phyloP scores from a whole-genome alignment of 331 rosid genomes.

The Quercus phellos region DNA sequence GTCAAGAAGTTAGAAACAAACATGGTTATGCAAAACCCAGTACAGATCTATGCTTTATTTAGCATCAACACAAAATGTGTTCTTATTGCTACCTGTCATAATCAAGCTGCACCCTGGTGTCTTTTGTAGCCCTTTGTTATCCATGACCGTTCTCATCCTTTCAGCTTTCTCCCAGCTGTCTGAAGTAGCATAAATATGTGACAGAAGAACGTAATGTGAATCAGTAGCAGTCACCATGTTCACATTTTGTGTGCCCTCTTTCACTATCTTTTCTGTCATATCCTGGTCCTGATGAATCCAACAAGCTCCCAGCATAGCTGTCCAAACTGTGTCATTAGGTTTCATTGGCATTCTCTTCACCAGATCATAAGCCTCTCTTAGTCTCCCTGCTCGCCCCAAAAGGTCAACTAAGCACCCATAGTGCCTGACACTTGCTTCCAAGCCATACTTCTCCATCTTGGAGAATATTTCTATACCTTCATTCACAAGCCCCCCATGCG shows the following conservation, averaged over 20 bases:
- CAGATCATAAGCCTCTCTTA: conserved; percentile 49
- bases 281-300: conserved; percentile 48
- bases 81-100: conserved; percentile 10
- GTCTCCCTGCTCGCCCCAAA: conserved; percentile 60
- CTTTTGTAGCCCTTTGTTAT: conserved; percentile 37
- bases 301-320: conserved; percentile 71
- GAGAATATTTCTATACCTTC: conserved; percentile 45
- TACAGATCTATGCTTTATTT: background rate
- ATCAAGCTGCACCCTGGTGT: conserved; percentile 44
- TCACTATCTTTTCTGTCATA: conserved; percentile 45
- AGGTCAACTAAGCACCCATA: conserved; percentile 76
- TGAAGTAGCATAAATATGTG: conserved; percentile 64
- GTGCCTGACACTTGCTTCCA: conserved; percentile 38
- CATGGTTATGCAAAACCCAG: background rate
- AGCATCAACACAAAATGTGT: background rate
- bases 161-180: conserved; percentile 67
- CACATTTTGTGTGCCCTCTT: conserved; percentile 19
- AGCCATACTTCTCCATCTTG: conserved; percentile 48
- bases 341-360: conserved; percentile 51
- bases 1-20: background rate
- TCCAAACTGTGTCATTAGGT: conserved; percentile 56
- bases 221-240: conserved; percentile 13
- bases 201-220: conserved; percentile 46
- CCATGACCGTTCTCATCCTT: conserved; percentile 34
- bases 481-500: conserved; percentile 54